phyloP scores from a whole-genome alignment of 768 basidiomycete species.

The Boletus insuetus region DNA sequence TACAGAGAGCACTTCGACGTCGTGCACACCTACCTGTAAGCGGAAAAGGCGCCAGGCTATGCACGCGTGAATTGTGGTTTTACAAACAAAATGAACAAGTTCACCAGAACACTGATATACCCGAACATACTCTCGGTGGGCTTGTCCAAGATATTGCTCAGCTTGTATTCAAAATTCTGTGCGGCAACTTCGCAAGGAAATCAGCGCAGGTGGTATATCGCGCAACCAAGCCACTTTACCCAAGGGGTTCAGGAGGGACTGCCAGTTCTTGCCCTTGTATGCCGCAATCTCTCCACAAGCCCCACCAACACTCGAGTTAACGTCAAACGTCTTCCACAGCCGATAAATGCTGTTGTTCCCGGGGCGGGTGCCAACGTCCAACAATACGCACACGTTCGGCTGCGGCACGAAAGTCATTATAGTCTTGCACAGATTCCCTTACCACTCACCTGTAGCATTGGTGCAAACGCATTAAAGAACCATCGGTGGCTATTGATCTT shows the following conservation, averaged over 20 bases:
- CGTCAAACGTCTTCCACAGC: slow-evolving; percentile 93
- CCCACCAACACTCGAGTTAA: slow-evolving; percentile 90
- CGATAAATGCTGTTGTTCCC: slow-evolving; percentile 87
- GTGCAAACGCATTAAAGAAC: slow-evolving; percentile 95
- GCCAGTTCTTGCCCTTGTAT: slow-evolving; percentile 91
- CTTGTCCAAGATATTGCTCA: slow-evolving; percentile 88
- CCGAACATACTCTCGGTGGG: slow-evolving; percentile 88
- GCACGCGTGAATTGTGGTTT: slow-evolving; percentile 9
- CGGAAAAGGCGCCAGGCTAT: slow-evolving; percentile 92
- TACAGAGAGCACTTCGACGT: not conserved
- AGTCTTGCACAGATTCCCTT: not conserved
- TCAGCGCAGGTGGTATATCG: not conserved
- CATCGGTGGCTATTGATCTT: slow-evolving; percentile 97
- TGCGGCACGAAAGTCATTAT: slow-evolving; percentile 22
- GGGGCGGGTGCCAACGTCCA: slow-evolving; percentile 94
- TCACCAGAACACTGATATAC: slow-evolving; percentile 91
- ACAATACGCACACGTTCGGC: slow-evolving; percentile 89
- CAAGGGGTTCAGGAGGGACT: slow-evolving; percentile 76
- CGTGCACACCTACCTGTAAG: slow-evolving; percentile 53
- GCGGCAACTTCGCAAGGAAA: slow-evolving; percentile 62
- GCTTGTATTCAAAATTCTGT: slow-evolving; percentile 95
- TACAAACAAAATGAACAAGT: slow-evolving; percentile 13
- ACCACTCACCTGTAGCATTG: slow-evolving; percentile 67
- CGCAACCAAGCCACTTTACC: slow-evolving; percentile 41
- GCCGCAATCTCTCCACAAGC: slow-evolving; percentile 97